Evolutionary conservation across 306 rosid genomes (phyloP), one percentile per base, ranked within the genome.

Genomic region (Malus orientalis): DNA sequence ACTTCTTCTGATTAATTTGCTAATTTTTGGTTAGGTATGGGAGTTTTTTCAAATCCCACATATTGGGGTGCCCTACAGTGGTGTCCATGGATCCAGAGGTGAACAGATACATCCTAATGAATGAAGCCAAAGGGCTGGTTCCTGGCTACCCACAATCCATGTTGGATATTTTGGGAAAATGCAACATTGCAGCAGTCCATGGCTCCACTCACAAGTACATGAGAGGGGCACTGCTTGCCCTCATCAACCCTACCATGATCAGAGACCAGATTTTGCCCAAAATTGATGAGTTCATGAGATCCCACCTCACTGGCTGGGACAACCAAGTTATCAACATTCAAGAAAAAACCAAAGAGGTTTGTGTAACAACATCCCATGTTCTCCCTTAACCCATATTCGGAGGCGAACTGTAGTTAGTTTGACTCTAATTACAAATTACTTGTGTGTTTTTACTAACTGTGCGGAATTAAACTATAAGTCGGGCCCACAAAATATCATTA

Each of bases 121-220:
- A 93, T 83, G 98, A 96, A 85, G 77, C 97, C 55, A 92, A 91
- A 78, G 99, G 99, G 16, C 93, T 96, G 38, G 93, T 96, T 81
- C 97, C 99, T 69, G 99, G 99, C 3, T 96, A 96, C 81, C 99
- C 99, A 5, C 90, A 88, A 67, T 96, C 99, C 74, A 96, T 96
- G 99, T 81, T 92, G 20, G 98, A 96, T 74, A 89, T 96, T 68
- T 83, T 96, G 53, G 99, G 99, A 27, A 89, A 87, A 80, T 84
- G 91, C 74, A 96, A 96, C 76, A 96, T 96, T 79, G 98, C 97
- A 49, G 99, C 99, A 76, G 97, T 92, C 76, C 93, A 96, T 84
- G 98, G 99, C 88, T 84, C 91, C 85, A 85, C 97, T 11, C 99
- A 96, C 79, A 96, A 88, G 91, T 85, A 90, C 84, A 80, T 92